Percentiles rank a stretch among this genome's conserved stretches.
These are phyloP conservation scores for Solanum corneliomulleri DNA, from an alignment of 257 asterid species.

Conservation along the genomic window DNA sequence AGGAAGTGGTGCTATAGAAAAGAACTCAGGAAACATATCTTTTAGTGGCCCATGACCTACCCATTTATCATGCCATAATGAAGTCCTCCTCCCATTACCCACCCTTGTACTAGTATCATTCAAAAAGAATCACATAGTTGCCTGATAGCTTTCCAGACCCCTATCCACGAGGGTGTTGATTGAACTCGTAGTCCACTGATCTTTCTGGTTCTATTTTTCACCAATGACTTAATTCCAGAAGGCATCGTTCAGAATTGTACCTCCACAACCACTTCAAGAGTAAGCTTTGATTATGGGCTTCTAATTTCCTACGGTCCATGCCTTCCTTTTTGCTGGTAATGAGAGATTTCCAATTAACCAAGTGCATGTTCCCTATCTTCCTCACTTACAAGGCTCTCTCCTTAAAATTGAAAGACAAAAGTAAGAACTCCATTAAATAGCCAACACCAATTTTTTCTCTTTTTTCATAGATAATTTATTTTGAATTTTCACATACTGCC, in stretches of 20 bases:
- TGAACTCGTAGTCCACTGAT: neutral
- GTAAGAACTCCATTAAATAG: neutral
- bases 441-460: neutral
- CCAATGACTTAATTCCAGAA: neutral
- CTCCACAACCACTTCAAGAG: neutral
- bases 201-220: neutral
- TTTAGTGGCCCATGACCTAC: neutral
- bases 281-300: neutral
- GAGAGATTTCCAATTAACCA: neutral
- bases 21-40: neutral
- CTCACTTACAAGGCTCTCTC: neutral
- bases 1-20: neutral
- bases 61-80: neutral
- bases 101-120: neutral
- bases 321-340: neutral
- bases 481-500: neutral
- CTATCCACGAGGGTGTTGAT: neutral
- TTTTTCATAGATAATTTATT: neutral
- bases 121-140: neutral
- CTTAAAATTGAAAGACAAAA: neutral
- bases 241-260: neutral
- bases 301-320: neutral
- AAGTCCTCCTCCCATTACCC: neutral
- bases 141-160: neutral
- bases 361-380: neutral